Percentiles rank a stretch among this genome's conserved stretches.
phyloP scores from a whole-genome alignment of 805 yeast species.

The Metschnikowia henanensis region DNA sequence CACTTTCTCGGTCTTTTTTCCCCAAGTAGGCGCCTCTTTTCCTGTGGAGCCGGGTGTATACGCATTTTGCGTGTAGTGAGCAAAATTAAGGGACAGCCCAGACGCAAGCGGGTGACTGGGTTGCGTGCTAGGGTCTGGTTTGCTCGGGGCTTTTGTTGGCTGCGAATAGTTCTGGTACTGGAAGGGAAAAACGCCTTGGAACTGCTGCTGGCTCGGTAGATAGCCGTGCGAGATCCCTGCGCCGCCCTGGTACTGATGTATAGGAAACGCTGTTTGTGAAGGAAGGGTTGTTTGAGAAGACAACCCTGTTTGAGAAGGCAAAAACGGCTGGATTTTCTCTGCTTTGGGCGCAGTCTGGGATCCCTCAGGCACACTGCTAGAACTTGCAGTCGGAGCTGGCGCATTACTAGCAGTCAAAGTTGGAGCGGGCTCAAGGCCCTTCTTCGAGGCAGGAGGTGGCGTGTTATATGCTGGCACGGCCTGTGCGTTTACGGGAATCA shows the following conservation, averaged over 20 bases:
- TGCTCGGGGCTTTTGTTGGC: background rate
- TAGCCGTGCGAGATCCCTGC: background rate
- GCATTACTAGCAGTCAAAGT: no score
- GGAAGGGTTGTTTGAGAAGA: background rate
- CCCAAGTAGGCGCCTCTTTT: background rate
- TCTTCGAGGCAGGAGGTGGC: no score
- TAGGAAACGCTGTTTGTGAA: constrained; percentile 2
- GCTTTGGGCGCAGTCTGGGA: background rate
- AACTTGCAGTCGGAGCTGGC: no score
- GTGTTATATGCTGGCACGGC: background rate
- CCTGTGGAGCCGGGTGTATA: background rate
- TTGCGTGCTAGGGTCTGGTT: background rate
- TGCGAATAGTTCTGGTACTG: constrained; percentile 4
- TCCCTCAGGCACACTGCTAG: no score
- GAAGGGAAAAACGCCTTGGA: constrained; percentile 6
- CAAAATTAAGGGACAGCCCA: background rate
- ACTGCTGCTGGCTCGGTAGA: constrained; percentile 7
- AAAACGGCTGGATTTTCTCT: background rate
- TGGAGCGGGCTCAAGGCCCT: no score
- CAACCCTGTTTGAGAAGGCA: constrained; percentile 1
- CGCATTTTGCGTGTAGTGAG: background rate
- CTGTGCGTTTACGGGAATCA: background rate
- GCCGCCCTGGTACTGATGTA: background rate
- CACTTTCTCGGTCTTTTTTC: background rate
- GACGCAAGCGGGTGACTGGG: background rate